Conservation (phyloP, 176 grass and related monocot genomes). For the Juncus effusus region DNA sequence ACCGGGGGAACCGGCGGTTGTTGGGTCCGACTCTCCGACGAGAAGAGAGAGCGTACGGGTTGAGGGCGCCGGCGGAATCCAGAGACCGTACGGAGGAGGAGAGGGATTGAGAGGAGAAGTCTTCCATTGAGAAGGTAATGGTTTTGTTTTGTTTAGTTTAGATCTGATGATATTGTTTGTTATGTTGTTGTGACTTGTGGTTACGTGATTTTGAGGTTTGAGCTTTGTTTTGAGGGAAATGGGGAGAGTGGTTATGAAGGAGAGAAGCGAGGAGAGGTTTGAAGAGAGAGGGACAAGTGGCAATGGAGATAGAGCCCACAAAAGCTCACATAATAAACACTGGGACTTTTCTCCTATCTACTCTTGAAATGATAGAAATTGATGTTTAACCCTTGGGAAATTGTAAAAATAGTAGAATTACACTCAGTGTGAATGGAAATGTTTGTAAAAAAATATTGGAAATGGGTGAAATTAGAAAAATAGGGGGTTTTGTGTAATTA, state of each 20-base stretch:
- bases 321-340: slow-evolving; percentile 6
- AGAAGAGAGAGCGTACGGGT: slow-evolving; percentile 34
- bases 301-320: slow-evolving; percentile 1
- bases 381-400: too few species aligned
- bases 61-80: slow-evolving; percentile 22
- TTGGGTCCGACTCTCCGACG: background rate
- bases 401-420: too few species aligned
- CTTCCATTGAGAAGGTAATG: slow-evolving; percentile 10
- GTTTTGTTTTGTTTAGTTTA: too few species aligned
- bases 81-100: slow-evolving; percentile 18
- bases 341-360: background rate
- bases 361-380: background rate
- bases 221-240: slow-evolving; percentile 6
- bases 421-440: too few species aligned
- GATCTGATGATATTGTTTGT: background rate
- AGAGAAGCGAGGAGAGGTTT: slow-evolving; percentile 13
- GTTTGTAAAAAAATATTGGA: too few species aligned
- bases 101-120: slow-evolving; percentile 18
- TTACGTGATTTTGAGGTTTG: background rate
- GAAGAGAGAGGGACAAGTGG: slow-evolving; percentile 15
- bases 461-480: too few species aligned
- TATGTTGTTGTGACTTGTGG: background rate
- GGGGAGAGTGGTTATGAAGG: background rate
- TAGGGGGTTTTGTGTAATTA: too few species aligned
- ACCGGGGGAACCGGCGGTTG: slow-evolving; percentile 19